Percentiles rank a stretch among this genome's conserved stretches.
These are phyloP conservation scores for Aspergillus novofumigatus DNA, from an alignment of 2,329 filamentous ascomycete species.

Conservation along the genomic window DNA sequence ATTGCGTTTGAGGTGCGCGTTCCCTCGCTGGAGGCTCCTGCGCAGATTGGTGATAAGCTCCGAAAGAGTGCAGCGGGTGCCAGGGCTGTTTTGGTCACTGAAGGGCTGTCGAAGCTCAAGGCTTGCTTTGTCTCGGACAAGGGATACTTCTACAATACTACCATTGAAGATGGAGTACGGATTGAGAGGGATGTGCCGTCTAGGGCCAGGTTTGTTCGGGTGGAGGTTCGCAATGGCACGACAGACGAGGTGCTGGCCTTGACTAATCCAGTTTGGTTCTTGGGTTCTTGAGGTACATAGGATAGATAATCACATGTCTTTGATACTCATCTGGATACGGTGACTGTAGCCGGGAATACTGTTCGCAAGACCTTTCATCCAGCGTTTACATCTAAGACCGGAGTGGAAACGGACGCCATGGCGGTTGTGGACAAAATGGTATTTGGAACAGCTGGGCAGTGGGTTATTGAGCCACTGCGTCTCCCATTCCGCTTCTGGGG, in stretches of 20 bases:
- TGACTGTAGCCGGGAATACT: too few species aligned
- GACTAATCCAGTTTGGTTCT: background rate
- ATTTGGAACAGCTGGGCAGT: constrained; percentile 26
- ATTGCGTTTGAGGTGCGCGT: background rate
- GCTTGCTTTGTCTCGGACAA: background rate
- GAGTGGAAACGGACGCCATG: constrained; percentile 21
- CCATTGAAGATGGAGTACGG: background rate
- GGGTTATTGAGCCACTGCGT: constrained; percentile 34
- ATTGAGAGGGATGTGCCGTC: background rate
- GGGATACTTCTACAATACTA: background rate
- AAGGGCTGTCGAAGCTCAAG: background rate
- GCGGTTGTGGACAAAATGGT: constrained; percentile 33
- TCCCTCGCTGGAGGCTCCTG: background rate
- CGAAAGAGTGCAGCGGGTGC: background rate
- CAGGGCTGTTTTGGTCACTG: background rate
- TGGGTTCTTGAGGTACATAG: background rate
- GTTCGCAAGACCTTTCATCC: too few species aligned
- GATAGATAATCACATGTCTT: too few species aligned
- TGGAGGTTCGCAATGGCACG: background rate
- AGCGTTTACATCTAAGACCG: constrained; percentile 37
- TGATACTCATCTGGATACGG: too few species aligned
- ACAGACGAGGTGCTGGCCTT: background rate
- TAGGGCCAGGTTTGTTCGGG: background rate
- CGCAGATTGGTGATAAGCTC: background rate
- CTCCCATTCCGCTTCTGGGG: constrained; percentile 34